Evolutionary conservation across 805 yeast species (phyloP).

Genomic region (Candida fluviatilis): DNA sequence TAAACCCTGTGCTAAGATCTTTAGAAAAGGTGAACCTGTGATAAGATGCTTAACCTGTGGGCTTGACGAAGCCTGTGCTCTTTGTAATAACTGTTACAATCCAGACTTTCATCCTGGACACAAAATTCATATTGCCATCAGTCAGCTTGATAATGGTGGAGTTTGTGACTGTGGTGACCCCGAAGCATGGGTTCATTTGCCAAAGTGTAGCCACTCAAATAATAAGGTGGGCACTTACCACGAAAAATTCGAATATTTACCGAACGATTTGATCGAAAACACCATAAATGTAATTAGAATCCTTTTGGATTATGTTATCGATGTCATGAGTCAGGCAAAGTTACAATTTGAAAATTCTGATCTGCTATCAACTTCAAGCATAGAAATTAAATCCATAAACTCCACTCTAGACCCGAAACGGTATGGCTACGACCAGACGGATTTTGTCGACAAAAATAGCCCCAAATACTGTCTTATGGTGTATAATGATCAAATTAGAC

Average conservation of each 20-base stretch:
- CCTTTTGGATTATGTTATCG: constrained; percentile 56
- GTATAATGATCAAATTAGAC: constrained; percentile 79
- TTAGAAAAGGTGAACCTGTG: constrained; percentile 76
- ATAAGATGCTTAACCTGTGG: constrained; percentile 75
- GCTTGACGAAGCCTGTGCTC: constrained; percentile 76
- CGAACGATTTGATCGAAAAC: constrained; percentile 39
- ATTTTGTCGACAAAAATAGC: constrained; percentile 30
- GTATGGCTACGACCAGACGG: constrained; percentile 40
- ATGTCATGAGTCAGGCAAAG: constrained; percentile 51
- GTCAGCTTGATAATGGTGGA: constrained; percentile 69
- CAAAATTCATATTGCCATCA: constrained; percentile 58
- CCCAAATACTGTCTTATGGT: constrained; percentile 52
- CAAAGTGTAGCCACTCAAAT: constrained; percentile 43
- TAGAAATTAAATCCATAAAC: constrained; percentile 25
- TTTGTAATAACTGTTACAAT: constrained; percentile 74
- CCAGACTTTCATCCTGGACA: constrained; percentile 71
- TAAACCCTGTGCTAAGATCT: constrained; percentile 70
- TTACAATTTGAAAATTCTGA: constrained; percentile 32
- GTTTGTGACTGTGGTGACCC: constrained; percentile 89
- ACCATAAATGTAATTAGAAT: constrained; percentile 41
- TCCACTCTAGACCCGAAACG: constrained; percentile 33
- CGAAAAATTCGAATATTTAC: constrained; percentile 13
- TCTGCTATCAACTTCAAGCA: constrained; percentile 19
- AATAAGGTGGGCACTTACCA: constrained; percentile 8
- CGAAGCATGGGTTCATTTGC: constrained; percentile 67